Base-by-base conservation (phyloP, 106 monocot genomes). In the Amphibolis antarctica region DNA sequence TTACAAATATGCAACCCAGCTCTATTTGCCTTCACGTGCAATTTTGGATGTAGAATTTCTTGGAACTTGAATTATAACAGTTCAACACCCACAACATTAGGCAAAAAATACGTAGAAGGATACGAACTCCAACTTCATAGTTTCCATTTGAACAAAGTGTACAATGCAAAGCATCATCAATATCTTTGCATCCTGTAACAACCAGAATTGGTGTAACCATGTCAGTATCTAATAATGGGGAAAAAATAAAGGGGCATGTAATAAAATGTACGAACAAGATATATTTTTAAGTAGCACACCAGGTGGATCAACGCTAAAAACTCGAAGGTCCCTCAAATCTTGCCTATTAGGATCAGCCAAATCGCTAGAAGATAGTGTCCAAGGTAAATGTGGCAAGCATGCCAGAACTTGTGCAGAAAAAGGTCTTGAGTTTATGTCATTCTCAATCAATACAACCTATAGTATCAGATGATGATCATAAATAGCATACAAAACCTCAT, bases 101-200 rank as follows among this genome's bases (percentile, higher is more conserved):
- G 17, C 56, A 55, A 1, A 15, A 56, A 15, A 22, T 27, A 27
- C 26, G 63, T 21, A 30, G 24, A 55, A 81, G 98, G 98, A 99
- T 99, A 99, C 91, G 98, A 69, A 99, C 98, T 91, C 98, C 98
- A 20, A 99, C 87, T 99, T 99, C 98, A 77, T 82, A 99, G 65
- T 91, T 91, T 63, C 98, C 98, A 75, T 81, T 85, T 55, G 85
- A 71, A 79, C 88, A 82, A 49, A 59, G 23, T 52, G 83, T 91
- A 62, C 98, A 99, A 53, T 99, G 98, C 62, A 99, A 61, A 27
- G 98, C 98, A 80, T 99, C 98, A 85, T 99, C 98, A 74, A 99
- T 99, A 77, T 99, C 98, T 74, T 71, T 91, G 66, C 98, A 99
- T 44, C 98, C 98, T 99, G 74, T 63, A 78, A 78, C 2, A 66